phyloP scores from a whole-genome alignment of 805 yeast genomes.

The Candida yuanshanica region DNA sequence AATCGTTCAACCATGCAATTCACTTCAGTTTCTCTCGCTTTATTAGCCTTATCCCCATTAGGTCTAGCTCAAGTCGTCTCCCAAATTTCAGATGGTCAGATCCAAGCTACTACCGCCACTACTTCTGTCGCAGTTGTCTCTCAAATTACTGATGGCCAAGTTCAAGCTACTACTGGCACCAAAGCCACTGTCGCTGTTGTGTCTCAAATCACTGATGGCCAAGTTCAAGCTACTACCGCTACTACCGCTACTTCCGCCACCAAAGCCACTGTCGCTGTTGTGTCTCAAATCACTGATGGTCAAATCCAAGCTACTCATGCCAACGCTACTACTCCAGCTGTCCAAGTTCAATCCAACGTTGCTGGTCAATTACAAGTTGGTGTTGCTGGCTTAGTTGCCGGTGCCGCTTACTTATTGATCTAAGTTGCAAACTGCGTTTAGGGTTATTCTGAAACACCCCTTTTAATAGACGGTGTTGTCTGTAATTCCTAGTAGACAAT shows the following conservation, averaged over 20 bases:
- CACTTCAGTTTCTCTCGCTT: slow-evolving; percentile 10
- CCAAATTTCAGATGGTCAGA: slow-evolving; percentile 48
- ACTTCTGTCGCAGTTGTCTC: slow-evolving; percentile 22
- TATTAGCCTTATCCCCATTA: slow-evolving; percentile 13
- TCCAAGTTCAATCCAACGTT: slow-evolving; percentile 23
- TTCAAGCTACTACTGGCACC: slow-evolving; percentile 26
- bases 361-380: slow-evolving; percentile 17
- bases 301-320: slow-evolving; percentile 17
- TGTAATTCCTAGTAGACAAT: too few relatives aligned
- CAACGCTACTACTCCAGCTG: slow-evolving; percentile 26
- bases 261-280: slow-evolving; percentile 40
- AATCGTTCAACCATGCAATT: slow-evolving; percentile 15
- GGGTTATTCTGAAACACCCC: too few relatives aligned
- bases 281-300: slow-evolving; percentile 26
- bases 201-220: slow-evolving; percentile 27
- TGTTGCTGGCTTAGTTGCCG: slow-evolving; percentile 19
- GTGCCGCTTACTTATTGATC: slow-evolving; percentile 19
- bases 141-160: slow-evolving; percentile 40
- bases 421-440: slow-evolving; percentile 5
- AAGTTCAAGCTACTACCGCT: slow-evolving; percentile 26
- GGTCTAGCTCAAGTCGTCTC: slow-evolving; percentile 31
- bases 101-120: slow-evolving; percentile 9
- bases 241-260: slow-evolving; percentile 36
- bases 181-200: slow-evolving; percentile 15
- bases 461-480: too few relatives aligned